Percentiles rank a stretch among this genome's conserved stretches.
Evolutionary conservation across 1,284 basidiomycete species (phyloP).

Genomic region (Farysia itapuensis): DNA sequence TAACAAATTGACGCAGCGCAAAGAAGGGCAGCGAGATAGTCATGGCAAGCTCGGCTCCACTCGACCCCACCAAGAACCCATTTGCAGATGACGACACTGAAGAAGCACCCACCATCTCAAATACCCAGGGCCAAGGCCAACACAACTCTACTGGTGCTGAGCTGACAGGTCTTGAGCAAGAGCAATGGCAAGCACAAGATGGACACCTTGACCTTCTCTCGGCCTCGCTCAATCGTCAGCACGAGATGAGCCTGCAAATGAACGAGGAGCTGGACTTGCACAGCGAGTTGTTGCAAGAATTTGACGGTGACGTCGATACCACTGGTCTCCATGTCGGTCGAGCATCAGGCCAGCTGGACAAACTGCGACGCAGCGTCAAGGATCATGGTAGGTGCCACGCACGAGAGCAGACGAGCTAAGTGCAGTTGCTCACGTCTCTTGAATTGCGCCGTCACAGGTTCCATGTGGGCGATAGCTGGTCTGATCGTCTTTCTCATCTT

Average conservation of each 20-base stretch:
- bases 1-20: too few species aligned
- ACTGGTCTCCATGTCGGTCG: slow-evolving; percentile 50
- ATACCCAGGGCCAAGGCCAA: too few species aligned
- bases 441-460: slow-evolving; percentile 17
- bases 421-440: not conserved
- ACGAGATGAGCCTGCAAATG: slow-evolving; percentile 53
- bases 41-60: slow-evolving; percentile 20
- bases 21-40: too few species aligned
- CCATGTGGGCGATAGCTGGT: slow-evolving; percentile 39
- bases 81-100: slow-evolving; percentile 23
- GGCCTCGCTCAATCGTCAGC: slow-evolving; percentile 50
- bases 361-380: slow-evolving; percentile 34
- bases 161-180: slow-evolving; percentile 22
- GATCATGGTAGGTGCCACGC: slow-evolving; percentile 54
- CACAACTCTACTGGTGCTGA: not conserved
- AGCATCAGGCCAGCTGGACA: slow-evolving; percentile 41
- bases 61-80: slow-evolving; percentile 14
- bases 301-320: slow-evolving; percentile 43
- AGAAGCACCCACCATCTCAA: not conserved
- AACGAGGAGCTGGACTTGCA: slow-evolving; percentile 58
- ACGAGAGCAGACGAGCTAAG: not conserved
- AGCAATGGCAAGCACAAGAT: slow-evolving; percentile 46
- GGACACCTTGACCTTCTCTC: slow-evolving; percentile 48
- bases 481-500: slow-evolving; percentile 49
- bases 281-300: slow-evolving; percentile 40